Evolutionary conservation across 768 basidiomycete species (phyloP).

Genomic region (Tylopilus cervinicoccineus): DNA sequence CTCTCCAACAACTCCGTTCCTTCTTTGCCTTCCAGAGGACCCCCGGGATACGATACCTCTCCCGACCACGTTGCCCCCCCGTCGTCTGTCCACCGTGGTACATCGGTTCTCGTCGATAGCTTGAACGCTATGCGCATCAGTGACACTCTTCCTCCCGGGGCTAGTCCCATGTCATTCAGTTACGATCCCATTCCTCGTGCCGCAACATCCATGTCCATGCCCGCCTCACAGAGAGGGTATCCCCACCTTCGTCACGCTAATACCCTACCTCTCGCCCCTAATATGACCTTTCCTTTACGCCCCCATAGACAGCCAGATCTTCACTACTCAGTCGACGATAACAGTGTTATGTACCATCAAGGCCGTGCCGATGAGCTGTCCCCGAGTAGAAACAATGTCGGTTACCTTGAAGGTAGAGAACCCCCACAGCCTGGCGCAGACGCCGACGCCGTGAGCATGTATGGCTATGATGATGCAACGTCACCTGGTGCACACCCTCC

Average conservation of each 20-base stretch:
- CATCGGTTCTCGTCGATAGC: slow-evolving; percentile 43
- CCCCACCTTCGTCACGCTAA: slow-evolving; percentile 39
- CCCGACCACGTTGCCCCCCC: slow-evolving; percentile 24
- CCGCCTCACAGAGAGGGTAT: slow-evolving; percentile 27
- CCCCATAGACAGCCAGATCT: slow-evolving; percentile 23
- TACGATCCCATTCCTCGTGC: slow-evolving; percentile 51
- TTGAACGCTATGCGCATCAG: slow-evolving; percentile 54
- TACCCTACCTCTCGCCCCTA: slow-evolving; percentile 36
- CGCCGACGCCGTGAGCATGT: slow-evolving; percentile 33
- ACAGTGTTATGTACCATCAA: slow-evolving; percentile 13
- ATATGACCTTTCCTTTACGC: slow-evolving; percentile 19
- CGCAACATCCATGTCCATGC: slow-evolving; percentile 55
- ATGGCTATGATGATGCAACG: slow-evolving; percentile 37
- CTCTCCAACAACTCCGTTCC: slow-evolving; percentile 48
- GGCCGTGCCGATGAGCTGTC: slow-evolving; percentile 10
- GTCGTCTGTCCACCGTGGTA: slow-evolving; percentile 37
- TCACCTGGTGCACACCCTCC: slow-evolving; percentile 30
- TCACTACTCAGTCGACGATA: slow-evolving; percentile 34
- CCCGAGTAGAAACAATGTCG: slow-evolving; percentile 25
- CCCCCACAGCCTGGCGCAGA: slow-evolving; percentile 28
- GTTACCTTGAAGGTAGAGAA: slow-evolving; percentile 24
- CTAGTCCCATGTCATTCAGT: slow-evolving; percentile 25
- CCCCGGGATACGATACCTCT: slow-evolving; percentile 30
- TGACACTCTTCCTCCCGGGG: slow-evolving; percentile 35
- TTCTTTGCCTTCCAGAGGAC: slow-evolving; percentile 38